Percentiles rank a stretch among this genome's conserved stretches.
These are phyloP conservation scores for Arachis hypogaea DNA, from an alignment of 306 rosid genomes.

Conservation along the genomic window DNA sequence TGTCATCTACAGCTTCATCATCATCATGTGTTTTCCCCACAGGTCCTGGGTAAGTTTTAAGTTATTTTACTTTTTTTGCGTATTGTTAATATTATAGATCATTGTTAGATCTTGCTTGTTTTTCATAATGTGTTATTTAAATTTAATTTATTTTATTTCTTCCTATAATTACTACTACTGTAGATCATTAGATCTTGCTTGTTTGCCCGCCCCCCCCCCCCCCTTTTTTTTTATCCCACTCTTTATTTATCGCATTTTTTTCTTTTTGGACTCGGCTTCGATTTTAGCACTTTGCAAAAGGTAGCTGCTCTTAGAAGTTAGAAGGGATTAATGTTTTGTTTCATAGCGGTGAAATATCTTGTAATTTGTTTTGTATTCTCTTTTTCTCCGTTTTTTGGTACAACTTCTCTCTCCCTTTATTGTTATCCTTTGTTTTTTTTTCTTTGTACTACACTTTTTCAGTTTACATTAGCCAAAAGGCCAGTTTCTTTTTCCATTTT, in stretches of 20 bases:
- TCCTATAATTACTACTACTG: too few species aligned
- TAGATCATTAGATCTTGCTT: background rate
- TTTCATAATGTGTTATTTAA: too few species aligned
- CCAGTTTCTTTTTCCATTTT: background rate
- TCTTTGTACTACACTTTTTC: slow-evolving; percentile 17
- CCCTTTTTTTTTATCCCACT: too few species aligned
- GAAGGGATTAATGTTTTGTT: background rate
- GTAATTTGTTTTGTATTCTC: background rate
- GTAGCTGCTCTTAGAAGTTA: background rate
- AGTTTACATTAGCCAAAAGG: slow-evolving; percentile 34
- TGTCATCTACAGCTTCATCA: slow-evolving; percentile 61
- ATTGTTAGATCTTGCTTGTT: background rate
- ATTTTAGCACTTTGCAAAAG: slow-evolving; percentile 26
- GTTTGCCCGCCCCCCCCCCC: background rate
- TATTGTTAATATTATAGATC: background rate
- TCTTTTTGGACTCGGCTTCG: slow-evolving; percentile 16
- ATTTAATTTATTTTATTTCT: too few species aligned
- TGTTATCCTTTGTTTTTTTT: background rate
- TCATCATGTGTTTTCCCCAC: slow-evolving; percentile 78
- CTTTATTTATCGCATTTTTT: too few species aligned
- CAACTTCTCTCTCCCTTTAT: too few species aligned
- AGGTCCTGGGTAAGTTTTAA: slow-evolving; percentile 64
- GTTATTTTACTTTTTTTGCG: background rate
- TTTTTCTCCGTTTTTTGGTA: too few species aligned
- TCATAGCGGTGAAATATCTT: background rate